Percentiles rank a stretch among this genome's conserved stretches.
Evolutionary conservation across 495 filamentous ascomycete species (phyloP).

Genomic region (Penicillium atrosanguineum): DNA sequence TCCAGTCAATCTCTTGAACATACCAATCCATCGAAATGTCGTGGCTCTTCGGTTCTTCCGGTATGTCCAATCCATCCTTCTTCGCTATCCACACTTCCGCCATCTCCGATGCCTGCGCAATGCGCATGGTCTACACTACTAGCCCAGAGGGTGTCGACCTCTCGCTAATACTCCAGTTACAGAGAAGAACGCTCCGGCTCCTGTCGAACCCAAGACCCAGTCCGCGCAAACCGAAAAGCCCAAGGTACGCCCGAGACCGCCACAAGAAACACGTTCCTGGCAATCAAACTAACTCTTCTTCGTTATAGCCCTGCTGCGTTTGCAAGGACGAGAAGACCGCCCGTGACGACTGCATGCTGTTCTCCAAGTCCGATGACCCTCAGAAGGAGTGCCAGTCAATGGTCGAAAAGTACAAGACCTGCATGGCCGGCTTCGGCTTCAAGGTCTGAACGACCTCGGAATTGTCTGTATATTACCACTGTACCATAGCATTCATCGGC

Average conservation of each 20-base stretch:
- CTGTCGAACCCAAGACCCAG: slow-evolving; percentile 29
- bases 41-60: slow-evolving; percentile 39
- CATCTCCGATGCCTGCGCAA: slow-evolving; percentile 5
- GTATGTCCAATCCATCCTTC: slow-evolving; percentile 23
- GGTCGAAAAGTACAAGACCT: slow-evolving; percentile 82
- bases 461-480: slow-evolving; percentile 19
- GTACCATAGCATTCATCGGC: slow-evolving; percentile 26
- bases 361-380: slow-evolving; percentile 75
- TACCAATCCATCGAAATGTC: slow-evolving; percentile 30
- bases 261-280: background rate
- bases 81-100: background rate
- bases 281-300: background rate
- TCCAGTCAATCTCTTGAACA: background rate
- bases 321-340: slow-evolving; percentile 91
- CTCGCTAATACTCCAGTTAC: slow-evolving; percentile 6
- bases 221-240: slow-evolving; percentile 45
- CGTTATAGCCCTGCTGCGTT: slow-evolving; percentile 83
- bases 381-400: slow-evolving; percentile 72
- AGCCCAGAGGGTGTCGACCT: background rate
- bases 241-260: slow-evolving; percentile 44
- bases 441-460: slow-evolving; percentile 50
- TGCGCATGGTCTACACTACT: slow-evolving; percentile 10
- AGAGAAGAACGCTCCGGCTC: slow-evolving; percentile 24
- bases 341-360: slow-evolving; percentile 98
- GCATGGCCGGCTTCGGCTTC: slow-evolving; percentile 95